Base-by-base conservation (phyloP, 306 rosid species). In the Casuarina equisetifolia region DNA sequence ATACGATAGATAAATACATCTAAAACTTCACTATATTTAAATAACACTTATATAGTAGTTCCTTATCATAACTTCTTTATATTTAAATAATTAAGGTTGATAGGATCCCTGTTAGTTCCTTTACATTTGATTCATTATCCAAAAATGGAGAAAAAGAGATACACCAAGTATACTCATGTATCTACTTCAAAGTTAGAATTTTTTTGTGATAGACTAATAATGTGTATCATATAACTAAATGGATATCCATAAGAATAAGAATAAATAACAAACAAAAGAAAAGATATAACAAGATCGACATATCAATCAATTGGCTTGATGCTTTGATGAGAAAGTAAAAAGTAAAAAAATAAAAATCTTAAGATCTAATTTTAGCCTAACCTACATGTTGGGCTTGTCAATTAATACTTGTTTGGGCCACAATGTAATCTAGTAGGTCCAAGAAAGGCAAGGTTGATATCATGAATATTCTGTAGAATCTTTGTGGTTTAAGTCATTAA, bases 61-160 rank as follows among this genome's bases (percentile, higher is more conserved):
- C 32, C 54, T 51, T 12, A 25, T 25, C 32, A 25, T 25, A 25
- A 25, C 32, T 25, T 25, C 32, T 25, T 25, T 25, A 25, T 25
- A 25, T 25, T 25, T 25, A 1, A 25, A 25, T 25, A 25, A 25
- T 25, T 25, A 25, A 25, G 70, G 42, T 15, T 17, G 58, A 15
- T 5, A 69, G 45, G 40, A 78, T 78, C 76, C 43, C 12, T 45
- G 44, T 70, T 38, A 46, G 62, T 16, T 39, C 59, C 40, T 17
- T 6, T 69, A 20, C 66, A 61, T 38, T 61, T 42, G 42, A 9
- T 6, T 17, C 6, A 66, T 42, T 36, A 6, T 48, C 49, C 15
- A 25, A 25, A 39, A 39, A 16, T 64, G 45, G 50, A 40, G 32
- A 66, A 16, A 66, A 39, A 25, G 25, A 9, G 64, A 63, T 25